phyloP scores from a whole-genome alignment of 73 alveolate genomes.

The Uronychia binucleata region DNA sequence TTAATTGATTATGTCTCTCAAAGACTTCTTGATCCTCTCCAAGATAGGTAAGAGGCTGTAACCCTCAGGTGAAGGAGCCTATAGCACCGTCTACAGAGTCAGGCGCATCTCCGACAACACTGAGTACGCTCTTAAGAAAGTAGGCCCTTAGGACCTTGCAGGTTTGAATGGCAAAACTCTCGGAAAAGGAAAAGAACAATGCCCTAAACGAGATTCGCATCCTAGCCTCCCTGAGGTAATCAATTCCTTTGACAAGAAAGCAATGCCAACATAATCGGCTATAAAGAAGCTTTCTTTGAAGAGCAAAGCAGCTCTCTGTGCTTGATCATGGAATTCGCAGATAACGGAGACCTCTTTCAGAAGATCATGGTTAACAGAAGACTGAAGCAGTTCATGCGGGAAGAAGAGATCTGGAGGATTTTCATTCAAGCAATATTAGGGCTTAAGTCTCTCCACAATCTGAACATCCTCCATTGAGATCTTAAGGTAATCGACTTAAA shows the following conservation, averaged over 20 bases:
- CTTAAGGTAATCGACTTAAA: conserved; percentile 21
- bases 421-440: conserved; percentile 71
- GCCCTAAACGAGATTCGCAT: conserved; percentile 85
- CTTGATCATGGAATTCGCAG: conserved; percentile 84
- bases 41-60: not conserved
- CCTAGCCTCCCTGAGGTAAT: conserved; percentile 71
- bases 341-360: conserved; percentile 80
- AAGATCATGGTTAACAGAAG: conserved; percentile 66
- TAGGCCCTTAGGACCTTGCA: not conserved
- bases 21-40: not conserved
- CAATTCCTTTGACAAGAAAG: conserved; percentile 5
- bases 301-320: conserved; percentile 21
- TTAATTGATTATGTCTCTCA: not conserved
- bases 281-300: conserved; percentile 83
- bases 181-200: conserved; percentile 69
- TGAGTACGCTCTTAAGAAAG: conserved; percentile 63
- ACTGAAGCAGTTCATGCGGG: conserved; percentile 48
- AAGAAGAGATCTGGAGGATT: conserved; percentile 78
- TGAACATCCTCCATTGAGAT: conserved; percentile 83
- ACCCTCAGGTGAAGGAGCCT: conserved; percentile 50
- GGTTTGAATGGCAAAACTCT: conserved; percentile 56
- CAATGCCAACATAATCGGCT: conserved; percentile 69
- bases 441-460: conserved; percentile 68
- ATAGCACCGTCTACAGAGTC: conserved; percentile 38
- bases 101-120: conserved; percentile 29